These are phyloP conservation scores for Monosporascus sp. DNA, from an alignment of 2,329 filamentous ascomycete genomes.

Conservation along the genomic window DNA sequence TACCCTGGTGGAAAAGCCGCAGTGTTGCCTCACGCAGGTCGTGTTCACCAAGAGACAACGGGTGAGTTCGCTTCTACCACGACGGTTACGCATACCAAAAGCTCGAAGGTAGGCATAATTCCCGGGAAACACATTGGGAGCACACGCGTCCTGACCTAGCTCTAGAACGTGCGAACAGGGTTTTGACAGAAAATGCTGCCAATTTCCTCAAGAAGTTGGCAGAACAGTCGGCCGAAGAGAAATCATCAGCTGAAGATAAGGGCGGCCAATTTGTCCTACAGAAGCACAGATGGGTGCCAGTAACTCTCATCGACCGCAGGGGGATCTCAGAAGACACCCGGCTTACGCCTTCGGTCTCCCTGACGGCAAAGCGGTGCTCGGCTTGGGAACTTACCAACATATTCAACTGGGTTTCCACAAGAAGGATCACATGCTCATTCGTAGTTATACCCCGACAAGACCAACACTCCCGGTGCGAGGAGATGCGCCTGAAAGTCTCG, in stretches of 20 bases:
- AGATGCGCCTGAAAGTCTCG: neutral
- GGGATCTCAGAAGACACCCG: neutral
- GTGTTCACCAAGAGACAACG: neutral
- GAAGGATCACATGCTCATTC: conserved; percentile 43
- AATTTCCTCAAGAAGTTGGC: neutral
- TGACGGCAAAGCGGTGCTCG: conserved; percentile 30
- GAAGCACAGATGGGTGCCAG: neutral
- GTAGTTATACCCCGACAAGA: conserved; percentile 44
- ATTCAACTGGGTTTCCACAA: conserved; percentile 49
- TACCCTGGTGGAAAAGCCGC: neutral
- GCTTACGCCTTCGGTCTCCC: neutral
- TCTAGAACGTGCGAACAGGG: neutral
- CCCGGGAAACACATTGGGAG: too few relatives aligned
- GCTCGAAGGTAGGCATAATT: neutral
- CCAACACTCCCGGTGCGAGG: conserved; percentile 31
- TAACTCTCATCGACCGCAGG: neutral
- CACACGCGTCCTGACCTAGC: neutral
- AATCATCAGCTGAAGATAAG: neutral
- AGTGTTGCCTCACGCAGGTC: neutral
- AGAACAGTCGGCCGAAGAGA: neutral
- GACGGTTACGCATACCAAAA: neutral
- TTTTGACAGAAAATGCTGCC: neutral
- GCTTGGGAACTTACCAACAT: conserved; percentile 46
- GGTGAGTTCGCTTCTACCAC: neutral
- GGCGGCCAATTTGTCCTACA: neutral